phyloP scores from a whole-genome alignment of 2,329 filamentous ascomycete genomes.

The Colletotrichum graminicola region DNA sequence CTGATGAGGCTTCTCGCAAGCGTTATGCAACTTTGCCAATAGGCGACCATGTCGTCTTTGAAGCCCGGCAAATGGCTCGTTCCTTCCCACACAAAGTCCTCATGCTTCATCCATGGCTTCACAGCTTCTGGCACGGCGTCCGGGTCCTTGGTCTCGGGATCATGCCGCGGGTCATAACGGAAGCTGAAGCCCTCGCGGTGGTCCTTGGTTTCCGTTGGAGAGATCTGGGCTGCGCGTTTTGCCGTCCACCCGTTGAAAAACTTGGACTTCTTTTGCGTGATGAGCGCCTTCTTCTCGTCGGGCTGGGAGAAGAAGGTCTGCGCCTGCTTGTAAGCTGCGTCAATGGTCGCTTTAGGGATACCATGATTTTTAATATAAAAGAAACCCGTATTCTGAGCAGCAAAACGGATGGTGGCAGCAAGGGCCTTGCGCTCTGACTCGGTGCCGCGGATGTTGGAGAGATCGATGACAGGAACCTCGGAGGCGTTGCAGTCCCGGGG shows the following conservation, averaged over 20 bases:
- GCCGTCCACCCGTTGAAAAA: slow-evolving; percentile 54
- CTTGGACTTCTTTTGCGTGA: slow-evolving; percentile 46
- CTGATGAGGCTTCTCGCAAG: slow-evolving; percentile 46
- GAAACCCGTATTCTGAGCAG: slow-evolving; percentile 59
- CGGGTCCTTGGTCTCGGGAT: slow-evolving; percentile 54
- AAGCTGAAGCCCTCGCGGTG: slow-evolving; percentile 47
- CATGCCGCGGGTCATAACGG: slow-evolving; percentile 57
- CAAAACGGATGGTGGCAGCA: slow-evolving; percentile 53
- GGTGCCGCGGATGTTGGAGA: slow-evolving; percentile 52
- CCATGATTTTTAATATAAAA: slow-evolving; percentile 62
- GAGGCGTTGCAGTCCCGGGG: slow-evolving; percentile 54
- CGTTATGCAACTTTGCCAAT: slow-evolving; percentile 43
- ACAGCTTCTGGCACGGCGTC: slow-evolving; percentile 37
- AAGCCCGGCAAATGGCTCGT: slow-evolving; percentile 41
- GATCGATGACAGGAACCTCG: slow-evolving; percentile 62
- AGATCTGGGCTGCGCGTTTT: slow-evolving; percentile 45
- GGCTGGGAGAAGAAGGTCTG: slow-evolving; percentile 50
- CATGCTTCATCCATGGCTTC: slow-evolving; percentile 41
- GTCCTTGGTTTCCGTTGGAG: slow-evolving; percentile 50
- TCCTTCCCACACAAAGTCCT: slow-evolving; percentile 44
- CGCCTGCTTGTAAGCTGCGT: slow-evolving; percentile 42
- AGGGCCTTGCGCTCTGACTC: slow-evolving; percentile 52
- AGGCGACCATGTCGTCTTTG: slow-evolving; percentile 39
- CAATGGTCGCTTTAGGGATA: slow-evolving; percentile 51
- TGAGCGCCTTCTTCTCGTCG: slow-evolving; percentile 46